Evolutionary conservation across 2,329 filamentous ascomycete species (phyloP), one percentile per base, ranked within the genome.

Genomic region (Nemania diffusa): DNA sequence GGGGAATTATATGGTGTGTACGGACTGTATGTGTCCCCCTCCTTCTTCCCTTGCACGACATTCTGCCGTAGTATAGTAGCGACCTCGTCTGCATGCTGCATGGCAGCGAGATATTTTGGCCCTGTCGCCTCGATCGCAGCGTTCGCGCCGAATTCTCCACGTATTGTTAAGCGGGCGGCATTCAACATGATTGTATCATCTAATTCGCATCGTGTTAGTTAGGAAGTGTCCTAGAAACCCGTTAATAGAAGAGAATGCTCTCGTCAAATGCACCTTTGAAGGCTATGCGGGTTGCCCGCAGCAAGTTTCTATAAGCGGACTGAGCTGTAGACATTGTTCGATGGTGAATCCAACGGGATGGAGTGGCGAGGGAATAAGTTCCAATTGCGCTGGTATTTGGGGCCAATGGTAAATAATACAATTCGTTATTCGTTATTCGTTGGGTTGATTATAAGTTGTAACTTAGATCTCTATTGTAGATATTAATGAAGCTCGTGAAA

Each of bases 1-100:
- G 26, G 32, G 1, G 26, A 37, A 52, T 2, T 20, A 11, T 20
- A 5, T 37, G 22, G 27, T 13, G 6, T 3, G 20, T 5, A 84
- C 90, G 65, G 82, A 92, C 91, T 87, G 73, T 90, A 93, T 50
- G 78, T 84, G 64, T 87, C 78, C 64, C 84, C 83, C 64, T 80
- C 76, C 65, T 82, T 81, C 72, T 86, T 82, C 6, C 95, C 96
- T 79, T 99, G 96, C 3, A 99, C 94, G 2, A 99, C 84, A 75
- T 98, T 98, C 77, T 92, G 85, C 72, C 88, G 84, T 68, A 99
- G 78, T 64, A 98, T 90, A 70, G 86, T 85, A 2, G 95, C 92
- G 2, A 98, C 90, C 46, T 96, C 92, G 68, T 94, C 84, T 8
- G 94, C 96, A 75, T 97, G 90, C 71, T 90, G 82, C 68, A 99